Base-by-base conservation (phyloP, 2,329 filamentous ascomycete species). In the Alternaria infectoria region DNA sequence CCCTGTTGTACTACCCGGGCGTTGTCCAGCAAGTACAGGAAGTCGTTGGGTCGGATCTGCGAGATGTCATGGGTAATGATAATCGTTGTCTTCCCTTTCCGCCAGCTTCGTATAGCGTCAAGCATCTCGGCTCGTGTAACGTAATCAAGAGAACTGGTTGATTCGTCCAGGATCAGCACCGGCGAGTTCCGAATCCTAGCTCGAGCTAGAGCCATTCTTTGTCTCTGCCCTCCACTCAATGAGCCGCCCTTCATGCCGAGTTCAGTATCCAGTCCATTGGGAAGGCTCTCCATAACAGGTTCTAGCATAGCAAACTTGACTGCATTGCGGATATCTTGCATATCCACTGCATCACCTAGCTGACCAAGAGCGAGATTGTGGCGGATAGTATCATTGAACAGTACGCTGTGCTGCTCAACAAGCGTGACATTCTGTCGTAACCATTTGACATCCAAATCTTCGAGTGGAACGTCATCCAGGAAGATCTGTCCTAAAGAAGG, bases 1-100 rank as follows among this genome's bases (percentile, higher is more conserved):
- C 93, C 95, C 69, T 91, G 83, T 70, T 93, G 88, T 0, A 91
- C 86, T 0, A 97, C 82, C 0, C 75, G 76, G 0, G 92, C 91
- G 11, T 88, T 81, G 30, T 95, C 90, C 75, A 98, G 82, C 11
- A 97, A 86, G 69, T 94, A 97, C 0, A 96, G 86, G 65, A 90
- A 94, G 66, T 98, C 93, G 0, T 89, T 78, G 0, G 88, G 81
- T 5, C 81, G 77, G 10, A 98, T 95, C 68, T 95, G 91, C 0
- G 88, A 86, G 30, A 96, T 86, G 67, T 98, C 93, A 73, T 98
- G 95, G 0, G 96, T 97, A 71, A 98, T 95, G 68, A 98, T 88
- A 55, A 98, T 92, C 0, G 95, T 98, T 0, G 94, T 97, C 76
- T 92, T 96, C 0, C 87, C 90, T 36, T 81, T 83, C 21, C 96